Base-by-base conservation (phyloP, 2,329 filamentous ascomycete genomes). In the Lecanicillium sp. region DNA sequence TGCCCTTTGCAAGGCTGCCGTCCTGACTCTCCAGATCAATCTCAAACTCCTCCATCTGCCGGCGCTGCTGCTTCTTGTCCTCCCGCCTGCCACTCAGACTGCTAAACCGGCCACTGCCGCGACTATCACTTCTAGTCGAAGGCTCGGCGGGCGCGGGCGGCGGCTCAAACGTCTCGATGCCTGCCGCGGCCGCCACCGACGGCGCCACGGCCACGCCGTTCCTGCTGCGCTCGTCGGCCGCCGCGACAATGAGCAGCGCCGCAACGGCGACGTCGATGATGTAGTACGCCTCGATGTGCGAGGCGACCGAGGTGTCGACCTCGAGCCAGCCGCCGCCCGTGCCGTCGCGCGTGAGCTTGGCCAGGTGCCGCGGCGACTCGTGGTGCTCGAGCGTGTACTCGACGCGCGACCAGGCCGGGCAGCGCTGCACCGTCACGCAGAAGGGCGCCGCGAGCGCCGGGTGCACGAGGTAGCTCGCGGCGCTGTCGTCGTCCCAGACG, bases 311-410 rank as follows among this genome's bases (percentile, higher is more conserved):
- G 1, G 80, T 83, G 63, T 81, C 79, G 7, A 84, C 60, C 65
- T 84, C 79, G 36, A 84, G 61, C 66, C 71, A 81, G 14, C 81
- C 81, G 5, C 66, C 67, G 14, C 81, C 80, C 0, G 77, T 75
- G 37, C 74, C 78, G 60, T 83, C 79, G 42, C 78, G 73, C 14
- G 78, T 80, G 24, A 84, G 68, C 48, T 78, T 74, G 21, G 78
- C 80, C 3, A 84, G 66, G 55, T 81, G 79, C 44, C 73, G 70
- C 4, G 80, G 78, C 45, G 75, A 74, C 62, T 84, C 79, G 52
- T 79, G 69, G 57, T 84, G 81, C 66, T 84, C 81, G 11, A 84
- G 75, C 12, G 75, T 78, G 60, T 84, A 84, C 63, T 83, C 79
- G 8, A 76, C 75, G 4, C 79, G 72, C 42, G 73, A 77, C 75